A percentile compares a stretch with the other conserved stretches of the same genome.
Evolutionary conservation across 805 yeast species (phyloP).

Genomic region (Myxozyma vanderwaltii): DNA sequence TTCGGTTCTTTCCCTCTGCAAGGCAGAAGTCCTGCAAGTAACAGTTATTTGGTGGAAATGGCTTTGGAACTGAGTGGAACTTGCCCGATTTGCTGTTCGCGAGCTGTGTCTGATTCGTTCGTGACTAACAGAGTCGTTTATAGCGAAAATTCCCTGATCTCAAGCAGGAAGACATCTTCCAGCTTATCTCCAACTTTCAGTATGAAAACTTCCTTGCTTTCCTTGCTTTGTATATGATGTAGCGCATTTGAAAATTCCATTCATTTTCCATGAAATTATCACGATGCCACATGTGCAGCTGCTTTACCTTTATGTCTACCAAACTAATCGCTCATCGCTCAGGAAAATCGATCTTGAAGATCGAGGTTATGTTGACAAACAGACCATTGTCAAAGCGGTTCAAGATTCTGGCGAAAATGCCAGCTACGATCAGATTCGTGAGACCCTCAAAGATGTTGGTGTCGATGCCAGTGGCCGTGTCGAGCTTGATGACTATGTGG

Average conservation of each 20-base stretch:
- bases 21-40: too few relatives aligned
- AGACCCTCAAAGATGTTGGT: constrained; percentile 83
- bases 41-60: too few relatives aligned
- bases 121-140: constrained; percentile 13
- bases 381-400: constrained; percentile 80
- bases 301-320: neutral
- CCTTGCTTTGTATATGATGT: neutral
- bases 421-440: constrained; percentile 89
- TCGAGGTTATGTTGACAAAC: constrained; percentile 92
- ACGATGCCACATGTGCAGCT: too few relatives aligned
- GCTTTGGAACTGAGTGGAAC: too few relatives aligned
- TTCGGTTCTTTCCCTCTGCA: too few relatives aligned
- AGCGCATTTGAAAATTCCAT: neutral
- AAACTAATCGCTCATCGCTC: neutral
- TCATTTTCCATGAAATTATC: too few relatives aligned
- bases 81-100: too few relatives aligned
- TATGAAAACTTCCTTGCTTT: constrained; percentile 27
- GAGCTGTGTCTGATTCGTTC: too few relatives aligned
- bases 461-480: constrained; percentile 98
- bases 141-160: constrained; percentile 83
- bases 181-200: constrained; percentile 78
- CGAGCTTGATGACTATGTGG: constrained; percentile 92
- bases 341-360: constrained; percentile 83
- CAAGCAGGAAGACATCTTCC: constrained; percentile 83
- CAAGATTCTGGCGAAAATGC: constrained; percentile 72